phyloP scores from a whole-genome alignment of 2,329 filamentous ascomycete genomes.

The Helminthosporium solani region DNA sequence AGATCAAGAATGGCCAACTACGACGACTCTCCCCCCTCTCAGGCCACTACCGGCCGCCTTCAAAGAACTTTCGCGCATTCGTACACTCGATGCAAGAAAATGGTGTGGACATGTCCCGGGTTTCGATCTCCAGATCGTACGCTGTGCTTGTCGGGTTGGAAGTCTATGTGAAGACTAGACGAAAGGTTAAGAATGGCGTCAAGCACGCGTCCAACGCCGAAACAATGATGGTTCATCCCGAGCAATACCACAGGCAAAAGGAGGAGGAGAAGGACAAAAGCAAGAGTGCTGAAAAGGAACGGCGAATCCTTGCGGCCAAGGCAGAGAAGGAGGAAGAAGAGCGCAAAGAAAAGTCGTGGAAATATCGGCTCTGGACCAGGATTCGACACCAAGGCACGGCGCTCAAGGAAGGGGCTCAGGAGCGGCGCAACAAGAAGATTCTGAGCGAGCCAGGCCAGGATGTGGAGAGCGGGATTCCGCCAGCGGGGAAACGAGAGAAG shows the following conservation, averaged over 20 bases:
- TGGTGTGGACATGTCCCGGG: slow-evolving; percentile 75
- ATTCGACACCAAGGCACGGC: slow-evolving; percentile 22
- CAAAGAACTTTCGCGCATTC: slow-evolving; percentile 80
- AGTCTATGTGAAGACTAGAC: slow-evolving; percentile 69
- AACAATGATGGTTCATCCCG: slow-evolving; percentile 62
- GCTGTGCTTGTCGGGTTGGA: slow-evolving; percentile 81
- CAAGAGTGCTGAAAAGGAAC: slow-evolving; percentile 61
- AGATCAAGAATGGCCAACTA: slow-evolving; percentile 79
- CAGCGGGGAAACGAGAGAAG: slow-evolving; percentile 30
- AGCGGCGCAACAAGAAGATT: slow-evolving; percentile 27
- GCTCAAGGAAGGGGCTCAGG: slow-evolving; percentile 22
- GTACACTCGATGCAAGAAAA: slow-evolving; percentile 69
- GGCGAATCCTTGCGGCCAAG: slow-evolving; percentile 50
- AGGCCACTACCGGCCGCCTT: slow-evolving; percentile 83
- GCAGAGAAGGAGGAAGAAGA: slow-evolving; percentile 50
- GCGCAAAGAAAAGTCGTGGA: slow-evolving; percentile 33
- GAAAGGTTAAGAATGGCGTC: slow-evolving; percentile 59
- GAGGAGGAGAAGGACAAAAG: slow-evolving; percentile 59
- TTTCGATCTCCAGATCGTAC: slow-evolving; percentile 79
- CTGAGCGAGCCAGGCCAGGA: slow-evolving; percentile 37
- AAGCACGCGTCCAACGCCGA: slow-evolving; percentile 55
- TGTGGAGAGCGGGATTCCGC: slow-evolving; percentile 39
- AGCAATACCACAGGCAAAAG: slow-evolving; percentile 52
- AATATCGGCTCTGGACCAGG: slow-evolving; percentile 32
- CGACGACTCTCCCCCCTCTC: slow-evolving; percentile 65